A percentile compares a stretch with the other conserved stretches of the same genome.
Conservation (phyloP, 176 grass and related monocot species). For the Oryza australiensis region DNA sequence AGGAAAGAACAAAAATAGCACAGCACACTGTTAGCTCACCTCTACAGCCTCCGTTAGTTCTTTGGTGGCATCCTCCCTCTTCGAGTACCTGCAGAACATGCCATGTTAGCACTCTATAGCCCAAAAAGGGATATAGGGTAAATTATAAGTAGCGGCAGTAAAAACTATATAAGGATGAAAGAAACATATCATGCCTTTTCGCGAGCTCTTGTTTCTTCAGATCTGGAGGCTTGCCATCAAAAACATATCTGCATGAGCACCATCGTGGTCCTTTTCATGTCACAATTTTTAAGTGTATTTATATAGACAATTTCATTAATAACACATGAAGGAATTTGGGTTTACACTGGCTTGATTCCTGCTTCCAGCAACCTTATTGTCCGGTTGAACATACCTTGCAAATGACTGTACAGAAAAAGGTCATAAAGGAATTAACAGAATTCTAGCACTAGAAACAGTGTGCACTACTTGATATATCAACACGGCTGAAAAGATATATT, state of each 20-base stretch:
- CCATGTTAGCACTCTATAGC: constrained; percentile 10
- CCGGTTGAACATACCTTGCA: constrained; percentile 97
- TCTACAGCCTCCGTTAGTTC: constrained; percentile 73
- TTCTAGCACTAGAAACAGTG: neutral
- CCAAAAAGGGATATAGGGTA: neutral
- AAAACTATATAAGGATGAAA: constrained; percentile 9
- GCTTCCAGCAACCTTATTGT: constrained; percentile 93
- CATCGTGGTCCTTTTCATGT: neutral
- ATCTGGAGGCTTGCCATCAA: constrained; percentile 95
- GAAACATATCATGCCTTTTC: constrained; percentile 58
- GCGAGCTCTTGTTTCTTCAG: constrained; percentile 86
- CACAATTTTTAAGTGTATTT: neutral
- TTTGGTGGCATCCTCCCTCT: constrained; percentile 92
- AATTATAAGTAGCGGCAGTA: neutral
- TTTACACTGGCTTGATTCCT: constrained; percentile 96
- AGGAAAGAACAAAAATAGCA: constrained; percentile 2
- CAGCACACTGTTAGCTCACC: constrained; percentile 39
- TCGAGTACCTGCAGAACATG: constrained; percentile 56
- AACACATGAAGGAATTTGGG: constrained; percentile 18
- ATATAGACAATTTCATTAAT: constrained; percentile 4
- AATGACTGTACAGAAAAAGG: constrained; percentile 51
- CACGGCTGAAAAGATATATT: neutral
- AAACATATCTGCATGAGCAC: constrained; percentile 78
- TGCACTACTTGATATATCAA: neutral
- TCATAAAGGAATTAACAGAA: neutral